Evolutionary conservation across 164 flowering plant genomes (phyloP), one percentile per base, ranked within the genome.

Genomic region (Magnolia sinica): DNA sequence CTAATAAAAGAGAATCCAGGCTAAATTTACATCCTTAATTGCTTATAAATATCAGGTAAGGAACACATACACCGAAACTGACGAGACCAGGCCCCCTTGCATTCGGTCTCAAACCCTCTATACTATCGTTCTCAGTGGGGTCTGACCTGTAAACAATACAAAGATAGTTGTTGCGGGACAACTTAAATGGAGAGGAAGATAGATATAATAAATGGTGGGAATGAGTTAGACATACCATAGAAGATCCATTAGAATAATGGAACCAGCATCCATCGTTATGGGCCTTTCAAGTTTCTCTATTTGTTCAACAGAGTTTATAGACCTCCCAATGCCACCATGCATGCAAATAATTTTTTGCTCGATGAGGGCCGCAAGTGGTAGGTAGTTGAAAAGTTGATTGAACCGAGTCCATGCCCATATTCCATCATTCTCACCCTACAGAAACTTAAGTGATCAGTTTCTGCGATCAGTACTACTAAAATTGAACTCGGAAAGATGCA

Each of bases 321-420:
- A 96, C 82, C 98, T 89, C 75, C 99, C 99, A 74, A 96, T 96
- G 81, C 99, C 99, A 79, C 99, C 98, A 82, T 96, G 98, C 98
- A 94, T 94, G 84, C 98, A 96, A 67, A 96, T 93, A 75, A 96
- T 96, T 84, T 96, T 94, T 85, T 93, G 94, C 83, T 96, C 99
- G 73, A 94, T 89, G 22, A 91, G 91, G 18, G 99, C 98, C 75
- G 97, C 97, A 72, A 96, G 96, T 50, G 99, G 99, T 74, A 96
- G 98, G 82, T 70, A 87, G 85, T 96, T 96, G 87, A 96, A 96
- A 67, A 96, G 92, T 82, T 94, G 98, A 87, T 96, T 96, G 84
- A 96, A 94, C 64, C 98, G 89, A 45, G 97, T 90, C 99, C 99
- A 96, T 71, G 99, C 99, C 99, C 98, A 96, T 77, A 94, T 92